A percentile compares a stretch with the other conserved stretches of the same genome.
Conservation (phyloP, 768 basidiomycete genomes). For the Auricularia auricula-judae region DNA sequence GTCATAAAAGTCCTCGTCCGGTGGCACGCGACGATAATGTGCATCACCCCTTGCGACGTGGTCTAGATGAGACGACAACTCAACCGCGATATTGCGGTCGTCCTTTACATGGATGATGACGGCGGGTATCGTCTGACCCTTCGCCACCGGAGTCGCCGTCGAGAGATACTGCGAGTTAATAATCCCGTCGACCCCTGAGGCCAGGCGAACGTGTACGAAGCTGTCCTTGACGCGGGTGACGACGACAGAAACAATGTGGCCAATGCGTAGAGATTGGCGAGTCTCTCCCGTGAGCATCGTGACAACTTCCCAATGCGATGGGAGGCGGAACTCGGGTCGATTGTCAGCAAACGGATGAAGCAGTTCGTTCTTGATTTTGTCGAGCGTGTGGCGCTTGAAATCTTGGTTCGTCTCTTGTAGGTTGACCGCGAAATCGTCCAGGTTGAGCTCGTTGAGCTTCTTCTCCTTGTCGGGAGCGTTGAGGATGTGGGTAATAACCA, state of each 20-base stretch:
- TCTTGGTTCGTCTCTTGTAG: conserved; percentile 75
- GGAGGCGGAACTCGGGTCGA: conserved; percentile 51
- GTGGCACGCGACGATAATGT: conserved; percentile 45
- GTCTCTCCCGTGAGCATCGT: conserved; percentile 97
- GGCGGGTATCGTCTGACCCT: conserved; percentile 70
- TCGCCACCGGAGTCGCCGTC: conserved; percentile 44
- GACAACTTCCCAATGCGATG: conserved; percentile 69
- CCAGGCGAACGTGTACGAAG: conserved; percentile 61
- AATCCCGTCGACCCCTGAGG: conserved; percentile 83
- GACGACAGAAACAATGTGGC: conserved; percentile 71
- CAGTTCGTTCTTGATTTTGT: conserved; percentile 80
- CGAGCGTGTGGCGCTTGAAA: conserved; percentile 80
- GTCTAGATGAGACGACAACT: conserved; percentile 56
- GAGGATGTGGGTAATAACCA: conserved; percentile 80
- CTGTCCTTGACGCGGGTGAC: conserved; percentile 44
- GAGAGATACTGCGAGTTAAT: conserved; percentile 50
- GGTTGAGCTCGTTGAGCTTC: conserved; percentile 81
- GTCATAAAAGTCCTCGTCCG: conserved; percentile 53
- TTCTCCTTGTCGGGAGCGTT: conserved; percentile 63
- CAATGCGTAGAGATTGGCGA: conserved; percentile 56
- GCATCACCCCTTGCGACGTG: conserved; percentile 57
- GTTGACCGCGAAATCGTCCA: conserved; percentile 94
- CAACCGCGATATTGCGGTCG: conserved; percentile 52
- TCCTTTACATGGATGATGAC: conserved; percentile 67
- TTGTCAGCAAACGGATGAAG: conserved; percentile 69